Conservation (phyloP, 75 land plant species). For the Pinus albicaulis region DNA sequence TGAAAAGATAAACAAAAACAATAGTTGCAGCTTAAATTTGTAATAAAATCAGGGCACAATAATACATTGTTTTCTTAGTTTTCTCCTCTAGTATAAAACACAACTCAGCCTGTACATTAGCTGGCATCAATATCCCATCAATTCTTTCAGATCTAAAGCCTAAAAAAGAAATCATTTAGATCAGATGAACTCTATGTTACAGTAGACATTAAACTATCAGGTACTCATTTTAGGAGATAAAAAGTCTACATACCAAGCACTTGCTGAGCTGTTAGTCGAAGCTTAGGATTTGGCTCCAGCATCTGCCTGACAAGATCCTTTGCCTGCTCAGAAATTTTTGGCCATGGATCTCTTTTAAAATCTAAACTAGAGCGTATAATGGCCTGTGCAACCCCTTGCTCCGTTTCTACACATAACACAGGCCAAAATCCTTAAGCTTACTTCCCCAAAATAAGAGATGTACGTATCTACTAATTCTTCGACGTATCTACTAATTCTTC, state of each 20-base stretch:
- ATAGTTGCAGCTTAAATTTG: not conserved
- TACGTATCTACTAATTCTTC: not conserved
- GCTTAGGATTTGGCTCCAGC: slow-evolving; percentile 75
- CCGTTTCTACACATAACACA: slow-evolving; percentile 51
- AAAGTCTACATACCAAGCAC: slow-evolving; percentile 45
- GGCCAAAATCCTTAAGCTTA: not conserved
- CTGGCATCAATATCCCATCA: not conserved
- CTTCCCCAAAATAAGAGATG: not conserved
- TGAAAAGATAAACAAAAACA: not conserved
- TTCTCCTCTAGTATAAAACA: not conserved
- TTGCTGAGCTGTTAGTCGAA: slow-evolving; percentile 57
- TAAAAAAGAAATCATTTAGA: not conserved
- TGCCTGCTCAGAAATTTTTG: slow-evolving; percentile 72
- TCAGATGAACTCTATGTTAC: not conserved
- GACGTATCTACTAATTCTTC: not conserved
- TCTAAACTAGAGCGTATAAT: slow-evolving; percentile 64
- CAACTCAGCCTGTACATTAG: not conserved
- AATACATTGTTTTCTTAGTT: not conserved
- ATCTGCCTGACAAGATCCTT: slow-evolving; percentile 73
- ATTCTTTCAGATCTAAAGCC: not conserved
- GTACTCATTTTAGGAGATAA: not conserved
- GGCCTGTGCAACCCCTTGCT: slow-evolving; percentile 87
- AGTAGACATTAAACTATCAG: not conserved
- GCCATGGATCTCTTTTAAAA: slow-evolving; percentile 81
- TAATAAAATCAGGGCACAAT: not conserved